phyloP scores from a whole-genome alignment of 805 yeast species.

The Candida morakotiae region DNA sequence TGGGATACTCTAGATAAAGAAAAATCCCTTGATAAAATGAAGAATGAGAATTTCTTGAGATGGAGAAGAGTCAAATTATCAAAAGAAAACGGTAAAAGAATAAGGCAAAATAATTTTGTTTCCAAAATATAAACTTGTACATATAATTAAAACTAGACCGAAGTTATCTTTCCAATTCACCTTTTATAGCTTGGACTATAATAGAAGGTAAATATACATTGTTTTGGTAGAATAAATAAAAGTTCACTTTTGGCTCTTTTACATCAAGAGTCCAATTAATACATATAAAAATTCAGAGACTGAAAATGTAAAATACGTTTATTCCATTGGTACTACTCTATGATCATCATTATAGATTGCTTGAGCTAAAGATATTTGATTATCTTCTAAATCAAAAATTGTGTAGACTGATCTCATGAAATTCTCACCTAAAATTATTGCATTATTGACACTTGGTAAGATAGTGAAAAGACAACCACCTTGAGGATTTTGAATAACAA shows the following conservation, averaged over 20 bases:
- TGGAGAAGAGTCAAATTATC: constrained; percentile 68
- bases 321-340: constrained; percentile 6
- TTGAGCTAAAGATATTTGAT: constrained; percentile 22
- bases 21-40: constrained; percentile 53
- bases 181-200: too few species aligned
- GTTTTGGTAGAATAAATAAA: too few species aligned
- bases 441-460: constrained; percentile 55
- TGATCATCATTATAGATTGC: constrained; percentile 12
- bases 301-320: constrained; percentile 2
- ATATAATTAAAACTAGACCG: not conserved
- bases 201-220: too few species aligned
- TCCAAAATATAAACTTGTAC: constrained; percentile 40
- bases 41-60: constrained; percentile 56
- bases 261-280: too few species aligned
- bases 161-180: too few species aligned
- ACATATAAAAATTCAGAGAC: too few species aligned
- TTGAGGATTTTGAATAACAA: constrained; percentile 1
- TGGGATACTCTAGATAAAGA: constrained; percentile 78
- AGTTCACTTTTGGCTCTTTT: too few species aligned
- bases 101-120: constrained; percentile 77
- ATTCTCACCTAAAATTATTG: constrained; percentile 42
- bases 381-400: constrained; percentile 23
- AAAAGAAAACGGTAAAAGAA: constrained; percentile 60
- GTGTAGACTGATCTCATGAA: constrained; percentile 22
- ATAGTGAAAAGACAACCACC: constrained; percentile 44